These are phyloP conservation scores for Teratosphaeria nubilosa DNA, from an alignment of 2,329 filamentous ascomycete genomes.

Conservation along the genomic window DNA sequence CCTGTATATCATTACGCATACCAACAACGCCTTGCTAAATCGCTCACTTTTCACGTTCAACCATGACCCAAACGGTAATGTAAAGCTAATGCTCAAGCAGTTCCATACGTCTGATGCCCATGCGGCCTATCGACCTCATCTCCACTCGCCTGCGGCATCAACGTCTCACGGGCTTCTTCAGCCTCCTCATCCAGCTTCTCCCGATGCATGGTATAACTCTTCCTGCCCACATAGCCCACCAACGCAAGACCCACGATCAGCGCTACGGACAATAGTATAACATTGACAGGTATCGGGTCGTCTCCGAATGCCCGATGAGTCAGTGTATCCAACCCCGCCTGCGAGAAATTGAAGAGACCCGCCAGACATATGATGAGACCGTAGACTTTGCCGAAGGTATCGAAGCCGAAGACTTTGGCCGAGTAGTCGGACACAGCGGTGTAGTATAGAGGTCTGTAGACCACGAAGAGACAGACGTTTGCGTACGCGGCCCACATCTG, in stretches of 20 bases:
- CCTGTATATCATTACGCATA: background rate
- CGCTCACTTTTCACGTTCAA: background rate
- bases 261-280: slow-evolving; percentile 53
- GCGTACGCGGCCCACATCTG: slow-evolving; percentile 61
- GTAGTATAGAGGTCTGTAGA: slow-evolving; percentile 84
- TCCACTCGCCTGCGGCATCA: slow-evolving; percentile 27
- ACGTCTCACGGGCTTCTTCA: slow-evolving; percentile 29
- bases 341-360: slow-evolving; percentile 73
- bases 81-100: slow-evolving; percentile 10
- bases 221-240: slow-evolving; percentile 54
- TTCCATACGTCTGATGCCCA: slow-evolving; percentile 22
- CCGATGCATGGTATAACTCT: slow-evolving; percentile 36
- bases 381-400: slow-evolving; percentile 90
- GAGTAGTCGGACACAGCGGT: slow-evolving; percentile 79
- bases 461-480: slow-evolving; percentile 67
- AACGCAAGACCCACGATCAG: slow-evolving; percentile 55
- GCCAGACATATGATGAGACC: slow-evolving; percentile 79
- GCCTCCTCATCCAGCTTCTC: slow-evolving; percentile 35
- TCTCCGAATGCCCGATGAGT: slow-evolving; percentile 63
- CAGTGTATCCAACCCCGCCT: slow-evolving; percentile 67
- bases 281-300: slow-evolving; percentile 68
- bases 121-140: slow-evolving; percentile 15
- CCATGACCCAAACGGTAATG: no score
- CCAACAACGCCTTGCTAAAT: background rate
- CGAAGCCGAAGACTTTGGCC: slow-evolving; percentile 89